Evolutionary conservation across 2,329 filamentous ascomycete species (phyloP), one percentile per base, ranked within the genome.

Genomic region (Botryotinia globosa): DNA sequence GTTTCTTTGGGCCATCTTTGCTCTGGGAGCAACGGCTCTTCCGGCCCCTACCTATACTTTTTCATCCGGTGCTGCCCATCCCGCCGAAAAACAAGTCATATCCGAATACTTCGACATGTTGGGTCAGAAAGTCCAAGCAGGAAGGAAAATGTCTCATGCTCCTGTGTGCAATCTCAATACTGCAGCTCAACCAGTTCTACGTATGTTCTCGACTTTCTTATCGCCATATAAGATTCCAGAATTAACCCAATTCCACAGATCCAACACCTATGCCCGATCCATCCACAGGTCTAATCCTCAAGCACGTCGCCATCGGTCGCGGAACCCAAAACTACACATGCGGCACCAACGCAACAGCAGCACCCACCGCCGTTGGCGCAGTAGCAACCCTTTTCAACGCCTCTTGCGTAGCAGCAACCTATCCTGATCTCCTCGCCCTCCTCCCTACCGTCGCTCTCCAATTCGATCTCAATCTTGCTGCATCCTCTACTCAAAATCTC

Each of bases 321-420:
- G 95, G 95, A 74, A 96, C 92, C 12, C 91, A 98, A 84, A 98
- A 98, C 87, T 98, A 98, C 85, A 97, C 93, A 69, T 98, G 95
- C 85, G 85, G 88, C 73, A 83, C 86, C 71, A 87, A 91, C 77
- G 80, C 87, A 2, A 87, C 87, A 5, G 87, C 89, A 0, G 83
- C 83, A 0, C 94, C 95, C 22, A 85, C 84, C 16, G 85, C 90
- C 29, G 82, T 85, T 67, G 95, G 95, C 75, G 95, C 95, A 71
- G 80, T 93, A 0, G 95, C 95, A 71, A 90, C 89, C 1, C 92
- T 98, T 78, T 98, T 92, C 89, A 94, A 98, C 83, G 92, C 90
- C 73, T 92, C 90, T 77, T 98, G 95, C 83, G 82, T 95, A 48
- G 92, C 91, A 10, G 86, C 91, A 59, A 85, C 88, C 76, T 90